phyloP scores from a whole-genome alignment of 192 early-diverging fungal genomes.

The Entomortierella beljakovae region DNA sequence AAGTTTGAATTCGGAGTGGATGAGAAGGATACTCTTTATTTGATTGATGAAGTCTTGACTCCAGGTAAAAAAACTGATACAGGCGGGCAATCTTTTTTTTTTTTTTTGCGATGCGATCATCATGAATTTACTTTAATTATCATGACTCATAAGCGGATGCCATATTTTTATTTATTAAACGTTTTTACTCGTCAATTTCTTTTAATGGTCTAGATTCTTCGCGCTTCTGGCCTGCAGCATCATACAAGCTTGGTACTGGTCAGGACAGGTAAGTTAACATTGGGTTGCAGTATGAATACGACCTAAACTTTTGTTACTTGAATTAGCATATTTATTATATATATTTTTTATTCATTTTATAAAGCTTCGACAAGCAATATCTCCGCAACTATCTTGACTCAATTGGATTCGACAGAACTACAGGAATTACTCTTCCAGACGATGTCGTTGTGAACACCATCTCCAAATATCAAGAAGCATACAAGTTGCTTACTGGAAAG shows the following conservation, averaged over 20 bases:
- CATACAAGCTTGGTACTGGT: constrained; percentile 79
- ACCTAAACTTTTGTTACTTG: too few relatives aligned
- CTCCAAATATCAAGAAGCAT: constrained; percentile 92
- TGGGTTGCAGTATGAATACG: too few relatives aligned
- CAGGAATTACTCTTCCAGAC: constrained; percentile 85
- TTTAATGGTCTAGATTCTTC: constrained; percentile 81
- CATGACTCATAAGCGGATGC: too few relatives aligned
- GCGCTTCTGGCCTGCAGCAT: constrained; percentile 92
- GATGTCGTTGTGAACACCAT: constrained; percentile 88
- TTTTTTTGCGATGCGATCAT: neutral
- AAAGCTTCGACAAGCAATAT: constrained; percentile 96
- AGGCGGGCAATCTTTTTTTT: neutral
- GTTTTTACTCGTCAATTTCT: too few relatives aligned
- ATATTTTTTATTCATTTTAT: neutral
- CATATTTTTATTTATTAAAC: too few relatives aligned
- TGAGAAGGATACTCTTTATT: constrained; percentile 78
- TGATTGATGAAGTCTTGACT: constrained; percentile 98
- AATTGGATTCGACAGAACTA: constrained; percentile 89
- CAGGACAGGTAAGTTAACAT: constrained; percentile 69
- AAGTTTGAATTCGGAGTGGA: constrained; percentile 99
- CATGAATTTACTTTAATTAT: too few relatives aligned
- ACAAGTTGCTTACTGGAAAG: constrained; percentile 83
- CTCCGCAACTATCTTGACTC: constrained; percentile 92
- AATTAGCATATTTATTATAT: too few relatives aligned
- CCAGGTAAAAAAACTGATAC: constrained; percentile 67